Conservation (phyloP, 345 rosid genomes). For the Salix purpurea region DNA sequence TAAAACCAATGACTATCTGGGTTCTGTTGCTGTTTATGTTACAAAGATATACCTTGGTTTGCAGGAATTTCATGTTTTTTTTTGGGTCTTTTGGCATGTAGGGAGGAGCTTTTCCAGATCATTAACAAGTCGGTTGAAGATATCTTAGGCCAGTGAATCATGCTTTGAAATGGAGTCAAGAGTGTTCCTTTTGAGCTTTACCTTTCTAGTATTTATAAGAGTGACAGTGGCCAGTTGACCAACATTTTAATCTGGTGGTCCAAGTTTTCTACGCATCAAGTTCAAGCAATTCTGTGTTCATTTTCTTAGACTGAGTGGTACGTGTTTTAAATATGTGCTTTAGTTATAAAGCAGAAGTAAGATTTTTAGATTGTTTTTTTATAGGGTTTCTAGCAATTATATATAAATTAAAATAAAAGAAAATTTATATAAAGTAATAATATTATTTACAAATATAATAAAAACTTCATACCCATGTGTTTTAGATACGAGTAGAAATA, state of each 20-base stretch:
- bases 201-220: not conserved
- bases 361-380: no score
- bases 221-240: not conserved
- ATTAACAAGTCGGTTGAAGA: slow-evolving; percentile 55
- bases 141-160: slow-evolving; percentile 60
- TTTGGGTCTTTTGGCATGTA: slow-evolving; percentile 15
- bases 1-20: slow-evolving; percentile 4
- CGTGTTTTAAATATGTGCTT: no score
- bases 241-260: not conserved
- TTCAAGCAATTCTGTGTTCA: not conserved
- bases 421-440: no score
- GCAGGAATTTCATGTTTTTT: not conserved
- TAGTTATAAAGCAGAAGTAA: no score
- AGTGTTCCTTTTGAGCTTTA: not conserved
- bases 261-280: not conserved
- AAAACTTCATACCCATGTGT: no score
- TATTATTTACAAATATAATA: no score
- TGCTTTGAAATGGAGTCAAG: not conserved
- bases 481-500: no score
- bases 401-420: no score
- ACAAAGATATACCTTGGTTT: not conserved
- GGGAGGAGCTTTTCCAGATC: slow-evolving; percentile 70
- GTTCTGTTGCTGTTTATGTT: slow-evolving; percentile 6
- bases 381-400: no score
- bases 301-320: no score